phyloP scores from a whole-genome alignment of 2,329 filamentous ascomycete genomes.

The Pleoardoris graminearum region DNA sequence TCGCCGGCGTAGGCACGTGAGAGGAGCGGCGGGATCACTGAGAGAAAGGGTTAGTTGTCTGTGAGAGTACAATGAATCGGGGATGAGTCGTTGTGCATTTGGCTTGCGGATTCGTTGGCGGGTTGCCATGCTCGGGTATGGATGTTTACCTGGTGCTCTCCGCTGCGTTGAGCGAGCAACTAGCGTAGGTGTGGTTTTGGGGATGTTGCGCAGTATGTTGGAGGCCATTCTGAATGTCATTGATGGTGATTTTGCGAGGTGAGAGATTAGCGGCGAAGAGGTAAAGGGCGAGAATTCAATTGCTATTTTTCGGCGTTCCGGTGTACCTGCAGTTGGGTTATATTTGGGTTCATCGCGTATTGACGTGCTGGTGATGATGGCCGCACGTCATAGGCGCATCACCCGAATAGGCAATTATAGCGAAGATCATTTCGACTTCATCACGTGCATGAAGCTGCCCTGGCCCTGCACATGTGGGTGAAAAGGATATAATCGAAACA shows the following conservation, averaged over 20 bases:
- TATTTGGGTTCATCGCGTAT: neutral
- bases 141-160: conserved; percentile 9
- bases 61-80: neutral
- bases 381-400: neutral
- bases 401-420: neutral
- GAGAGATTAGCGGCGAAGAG: neutral
- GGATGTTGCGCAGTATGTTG: neutral
- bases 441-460: neutral
- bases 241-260: neutral
- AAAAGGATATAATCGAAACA: neutral
- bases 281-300: too few relatives aligned
- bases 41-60: neutral
- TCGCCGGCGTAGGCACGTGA: conserved; percentile 12
- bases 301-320: neutral
- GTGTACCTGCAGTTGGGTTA: neutral
- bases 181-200: neutral
- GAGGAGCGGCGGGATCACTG: conserved; percentile 3
- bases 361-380: neutral
- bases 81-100: too few relatives aligned
- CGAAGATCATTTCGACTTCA: neutral
- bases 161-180: conserved; percentile 6
- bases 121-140: neutral
- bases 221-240: neutral
- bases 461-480: too few relatives aligned
- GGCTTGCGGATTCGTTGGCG: too few relatives aligned